Evolutionary conservation across 495 filamentous ascomycete genomes (phyloP), one percentile per base, ranked within the genome.

Genomic region (Gamarada debralockiae): DNA sequence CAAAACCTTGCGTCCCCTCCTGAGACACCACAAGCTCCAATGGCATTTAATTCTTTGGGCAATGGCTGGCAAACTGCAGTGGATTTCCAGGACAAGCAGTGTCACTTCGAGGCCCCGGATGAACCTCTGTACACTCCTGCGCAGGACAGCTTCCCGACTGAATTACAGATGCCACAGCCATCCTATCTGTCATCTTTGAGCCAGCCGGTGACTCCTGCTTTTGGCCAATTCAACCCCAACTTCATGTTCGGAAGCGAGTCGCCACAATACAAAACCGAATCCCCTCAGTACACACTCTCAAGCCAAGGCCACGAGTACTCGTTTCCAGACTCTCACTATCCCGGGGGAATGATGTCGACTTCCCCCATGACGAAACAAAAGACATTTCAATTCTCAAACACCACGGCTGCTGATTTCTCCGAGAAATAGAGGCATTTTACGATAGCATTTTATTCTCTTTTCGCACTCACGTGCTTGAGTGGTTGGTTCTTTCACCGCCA

Each of bases 1-100:
- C 46, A 52, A n/a, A 59, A 59, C 22, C 23, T 63, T 21, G 57
- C 57, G n/a, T 65, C 62, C 9, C 62, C 62, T 40, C 62, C 62
- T 23, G 62, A 61, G 46, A 65, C 62, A 27, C 62, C 62, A 13
- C 60, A 63, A 27, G 50, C 43, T 34, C 52, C 47, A 3, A 13
- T 63, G 14, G 40, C 17, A 8, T 5, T 52, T 6, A 34, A 53
- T 6, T 21, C 46, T 9, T 41, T 53, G 14, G 12, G 3, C 13
- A 58, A 44, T 50, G 43, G 31, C 0, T 57, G 54, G 53, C 36
- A 42, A 5, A 47, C 5, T 22, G 29, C 20, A 13, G 24, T 45
- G 2, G 57, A 60, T 7, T 48, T 47, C 25, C 25, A 41, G 0
- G 52, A 61, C 13, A 58, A 48, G 40, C 52, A 48, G 37, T 61